Conservation (phyloP, 208 protist species). For the Leishmania martiniquensis region DNA sequence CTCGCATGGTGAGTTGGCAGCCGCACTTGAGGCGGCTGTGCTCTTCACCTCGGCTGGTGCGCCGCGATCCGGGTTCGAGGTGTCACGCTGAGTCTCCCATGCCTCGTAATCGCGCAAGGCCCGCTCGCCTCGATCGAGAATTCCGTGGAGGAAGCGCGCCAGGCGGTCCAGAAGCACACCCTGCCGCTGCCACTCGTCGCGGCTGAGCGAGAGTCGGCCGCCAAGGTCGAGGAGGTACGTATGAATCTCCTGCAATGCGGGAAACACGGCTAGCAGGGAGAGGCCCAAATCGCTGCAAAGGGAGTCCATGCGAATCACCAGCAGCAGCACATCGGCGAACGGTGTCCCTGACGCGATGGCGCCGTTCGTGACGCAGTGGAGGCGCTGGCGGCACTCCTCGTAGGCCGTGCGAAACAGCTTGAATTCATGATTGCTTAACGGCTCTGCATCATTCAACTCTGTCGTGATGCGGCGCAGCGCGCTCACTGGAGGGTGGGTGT, state of each 20-base stretch:
- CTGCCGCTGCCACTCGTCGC: constrained; percentile 18
- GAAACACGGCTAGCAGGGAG: constrained; percentile 53
- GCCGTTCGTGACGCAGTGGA: constrained; percentile 58
- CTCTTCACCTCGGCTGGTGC: neutral
- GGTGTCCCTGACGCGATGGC: constrained; percentile 45
- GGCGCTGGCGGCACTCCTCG: constrained; percentile 61
- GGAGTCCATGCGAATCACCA: constrained; percentile 70
- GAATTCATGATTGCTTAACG: constrained; percentile 56
- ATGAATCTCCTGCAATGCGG: constrained; percentile 58
- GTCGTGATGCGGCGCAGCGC: constrained; percentile 56
- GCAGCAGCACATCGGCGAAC: constrained; percentile 49
- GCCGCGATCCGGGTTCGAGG: constrained; percentile 8
- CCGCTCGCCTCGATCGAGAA: constrained; percentile 37
- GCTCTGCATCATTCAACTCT: constrained; percentile 59
- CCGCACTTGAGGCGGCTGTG: constrained; percentile 2
- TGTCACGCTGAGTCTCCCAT: constrained; percentile 18
- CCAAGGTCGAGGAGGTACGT: constrained; percentile 59
- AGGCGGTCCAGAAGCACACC: constrained; percentile 38
- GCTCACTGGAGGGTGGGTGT: constrained; percentile 29
- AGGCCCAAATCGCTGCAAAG: constrained; percentile 59
- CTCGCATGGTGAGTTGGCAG: constrained; percentile 5
- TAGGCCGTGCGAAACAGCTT: constrained; percentile 65
- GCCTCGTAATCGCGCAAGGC: constrained; percentile 35
- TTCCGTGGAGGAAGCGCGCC: constrained; percentile 26
- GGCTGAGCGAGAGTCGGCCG: constrained; percentile 18